These are phyloP conservation scores for Beauveria varroae DNA, from an alignment of 2,329 filamentous ascomycete species.

Conservation along the genomic window DNA sequence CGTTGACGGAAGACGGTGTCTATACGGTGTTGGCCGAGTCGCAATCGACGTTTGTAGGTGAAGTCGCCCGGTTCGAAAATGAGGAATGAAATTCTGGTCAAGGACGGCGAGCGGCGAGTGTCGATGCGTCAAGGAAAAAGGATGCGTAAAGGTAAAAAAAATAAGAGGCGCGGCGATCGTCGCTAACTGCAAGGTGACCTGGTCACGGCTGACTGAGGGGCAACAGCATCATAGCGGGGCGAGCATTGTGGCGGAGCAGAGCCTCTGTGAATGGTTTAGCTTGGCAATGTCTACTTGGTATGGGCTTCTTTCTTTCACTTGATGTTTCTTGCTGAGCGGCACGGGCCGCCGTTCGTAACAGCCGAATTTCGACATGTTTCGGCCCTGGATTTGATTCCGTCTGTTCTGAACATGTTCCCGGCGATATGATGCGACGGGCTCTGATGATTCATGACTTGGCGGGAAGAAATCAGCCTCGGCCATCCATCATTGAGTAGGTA, in stretches of 20 bases:
- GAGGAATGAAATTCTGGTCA: not conserved
- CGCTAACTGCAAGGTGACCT: not conserved
- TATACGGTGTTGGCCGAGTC: not conserved
- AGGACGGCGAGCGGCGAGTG: not conserved
- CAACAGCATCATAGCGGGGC: constrained; percentile 7
- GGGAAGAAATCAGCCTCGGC: too few species aligned
- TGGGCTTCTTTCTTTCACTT: too few species aligned
- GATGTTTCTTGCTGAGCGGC: too few species aligned
- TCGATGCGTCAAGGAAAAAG: not conserved
- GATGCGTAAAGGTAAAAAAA: not conserved
- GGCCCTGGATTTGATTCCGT: too few species aligned
- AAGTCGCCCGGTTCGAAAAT: not conserved
- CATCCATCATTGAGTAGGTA: too few species aligned
- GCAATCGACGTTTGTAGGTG: not conserved
- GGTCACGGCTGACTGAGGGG: constrained; percentile 8
- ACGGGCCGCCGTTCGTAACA: too few species aligned
- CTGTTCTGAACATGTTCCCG: too few species aligned
- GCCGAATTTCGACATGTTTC: too few species aligned
- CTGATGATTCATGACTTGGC: too few species aligned
- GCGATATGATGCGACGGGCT: too few species aligned
- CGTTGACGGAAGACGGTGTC: not conserved
- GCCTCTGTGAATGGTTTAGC: not conserved
- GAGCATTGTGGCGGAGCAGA: constrained; percentile 1
- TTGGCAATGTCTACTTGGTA: not conserved
- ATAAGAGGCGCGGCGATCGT: not conserved